These are phyloP conservation scores for Leccinum fallax DNA, from an alignment of 1,284 basidiomycete genomes.

Conservation along the genomic window DNA sequence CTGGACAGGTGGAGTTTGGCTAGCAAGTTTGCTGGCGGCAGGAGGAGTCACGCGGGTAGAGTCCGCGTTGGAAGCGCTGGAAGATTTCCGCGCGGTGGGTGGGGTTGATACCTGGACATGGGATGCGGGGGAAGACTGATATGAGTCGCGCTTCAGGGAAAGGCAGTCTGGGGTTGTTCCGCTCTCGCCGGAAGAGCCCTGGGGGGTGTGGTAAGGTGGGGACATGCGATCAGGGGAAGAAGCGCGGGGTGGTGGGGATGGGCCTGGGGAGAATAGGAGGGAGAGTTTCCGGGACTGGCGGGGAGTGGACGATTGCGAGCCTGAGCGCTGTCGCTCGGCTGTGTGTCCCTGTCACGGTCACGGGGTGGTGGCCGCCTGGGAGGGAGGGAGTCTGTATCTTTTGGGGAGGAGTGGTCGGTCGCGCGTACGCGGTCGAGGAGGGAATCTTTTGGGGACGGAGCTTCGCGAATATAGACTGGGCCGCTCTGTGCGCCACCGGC, in stretches of 20 bases:
- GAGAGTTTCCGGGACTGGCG: constrained; percentile 45
- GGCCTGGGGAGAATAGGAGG: constrained; percentile 46
- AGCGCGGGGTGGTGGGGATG: constrained; percentile 34
- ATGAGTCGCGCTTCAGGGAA: constrained; percentile 54
- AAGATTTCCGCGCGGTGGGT: constrained; percentile 37
- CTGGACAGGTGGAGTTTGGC: constrained; percentile 60
- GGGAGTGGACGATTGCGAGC: constrained; percentile 48
- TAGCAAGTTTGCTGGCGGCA: constrained; percentile 44
- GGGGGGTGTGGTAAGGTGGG: constrained; percentile 53
- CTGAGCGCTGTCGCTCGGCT: constrained; percentile 54
- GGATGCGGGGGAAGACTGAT: constrained; percentile 30
- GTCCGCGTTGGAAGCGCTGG: constrained; percentile 38
- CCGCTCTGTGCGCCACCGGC: constrained; percentile 49
- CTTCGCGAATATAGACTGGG: constrained; percentile 36
- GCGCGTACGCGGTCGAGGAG: constrained; percentile 57
- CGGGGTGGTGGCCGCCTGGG: not conserved
- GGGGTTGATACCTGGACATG: constrained; percentile 35
- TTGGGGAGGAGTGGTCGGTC: constrained; percentile 54
- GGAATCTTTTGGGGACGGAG: constrained; percentile 50
- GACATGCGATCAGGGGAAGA: constrained; percentile 57
- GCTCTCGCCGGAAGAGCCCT: constrained; percentile 55
- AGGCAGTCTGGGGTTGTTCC: constrained; percentile 45
- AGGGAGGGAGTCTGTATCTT: constrained; percentile 42
- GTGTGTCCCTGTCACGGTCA: constrained; percentile 35
- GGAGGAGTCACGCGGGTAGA: constrained; percentile 47